Evolutionary conservation across 2,329 filamentous ascomycete species (phyloP), one percentile per base, ranked within the genome.

Genomic region (Ophiostoma sp.): DNA sequence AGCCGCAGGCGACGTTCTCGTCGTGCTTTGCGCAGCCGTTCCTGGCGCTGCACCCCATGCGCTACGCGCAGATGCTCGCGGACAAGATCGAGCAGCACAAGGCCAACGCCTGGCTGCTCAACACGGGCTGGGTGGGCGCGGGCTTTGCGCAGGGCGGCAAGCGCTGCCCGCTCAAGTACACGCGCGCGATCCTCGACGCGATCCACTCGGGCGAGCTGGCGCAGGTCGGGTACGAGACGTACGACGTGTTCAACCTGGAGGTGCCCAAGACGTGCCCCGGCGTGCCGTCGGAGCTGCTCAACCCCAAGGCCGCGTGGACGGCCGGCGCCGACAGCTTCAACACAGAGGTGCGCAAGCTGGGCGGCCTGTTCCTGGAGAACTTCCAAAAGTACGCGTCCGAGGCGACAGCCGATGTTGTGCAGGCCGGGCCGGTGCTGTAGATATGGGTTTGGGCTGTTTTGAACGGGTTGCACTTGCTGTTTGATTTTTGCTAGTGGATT

Each of bases 11-110:
- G 33, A 99, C 95, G 77, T 99, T 99, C 89, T 98, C 94, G 35
- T 96, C 94, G 69, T 99, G 95, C 89, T 99, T 99, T 83, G 95
- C 95, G 70, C 95, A 99, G 84, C 95, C 95, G 73, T 99, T 99
- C 93, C 85, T 99, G 77, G 95, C 95, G 60, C 90, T 99, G 71
- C 95, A 99, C 87, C 95, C 95, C 77, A 99, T 99, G 95, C 91
- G 92, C 81, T 99, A 99, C 83, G 95, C 95, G 76, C 90, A 90
- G 85, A 99, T 99, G 95, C 87, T 99, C 73, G 95, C 95, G 52
- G 92, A 97, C 81, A 98, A 98, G 90, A 99, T 99, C 79, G 88
- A 94, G 78, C 81, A 92, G 76, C 93, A 99, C 89, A 92, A 93
- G 78, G 90, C 93, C 82, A 96, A 97, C 80, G 95, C 94, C 77